Evolutionary conservation across 768 basidiomycete genomes (phyloP).

Genomic region (Kwoniella bestiolae): DNA sequence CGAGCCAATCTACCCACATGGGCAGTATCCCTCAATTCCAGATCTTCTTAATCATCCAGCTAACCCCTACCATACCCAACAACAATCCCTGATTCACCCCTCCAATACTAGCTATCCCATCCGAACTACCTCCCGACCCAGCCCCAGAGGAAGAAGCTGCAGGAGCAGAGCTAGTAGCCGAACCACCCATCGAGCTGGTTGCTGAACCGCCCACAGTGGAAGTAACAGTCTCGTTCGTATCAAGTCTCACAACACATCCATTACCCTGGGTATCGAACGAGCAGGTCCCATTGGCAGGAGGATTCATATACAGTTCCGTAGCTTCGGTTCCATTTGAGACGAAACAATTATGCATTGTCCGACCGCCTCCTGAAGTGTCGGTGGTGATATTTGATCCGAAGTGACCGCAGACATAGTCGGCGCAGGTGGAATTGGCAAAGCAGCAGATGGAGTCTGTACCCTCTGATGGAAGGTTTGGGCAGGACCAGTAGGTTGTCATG

Average conservation of each 20-base stretch:
- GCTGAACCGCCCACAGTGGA: no score
- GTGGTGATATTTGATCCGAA: constrained; percentile 7
- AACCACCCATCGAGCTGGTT: not conserved
- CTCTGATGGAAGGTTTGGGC: not conserved
- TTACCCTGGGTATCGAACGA: not conserved
- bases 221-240: not conserved
- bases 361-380: not conserved
- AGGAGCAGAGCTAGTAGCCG: not conserved
- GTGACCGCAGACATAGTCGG: constrained; percentile 1
- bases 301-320: not conserved
- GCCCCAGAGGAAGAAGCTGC: not conserved
- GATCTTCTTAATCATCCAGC: not conserved
- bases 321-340: constrained; percentile 7
- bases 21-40: not conserved
- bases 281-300: constrained; percentile 5
- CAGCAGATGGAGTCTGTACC: constrained; percentile 3
- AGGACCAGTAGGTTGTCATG: constrained; percentile 4
- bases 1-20: no score
- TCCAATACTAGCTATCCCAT: not conserved
- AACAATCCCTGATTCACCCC: not conserved
- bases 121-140: not conserved
- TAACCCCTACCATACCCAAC: not conserved
- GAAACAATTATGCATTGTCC: constrained; percentile 6
- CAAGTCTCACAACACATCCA: constrained; percentile 1
- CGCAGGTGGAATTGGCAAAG: constrained; percentile 7